phyloP scores from a whole-genome alignment of 208 protist species.

The Herpetomonas tarakana region DNA sequence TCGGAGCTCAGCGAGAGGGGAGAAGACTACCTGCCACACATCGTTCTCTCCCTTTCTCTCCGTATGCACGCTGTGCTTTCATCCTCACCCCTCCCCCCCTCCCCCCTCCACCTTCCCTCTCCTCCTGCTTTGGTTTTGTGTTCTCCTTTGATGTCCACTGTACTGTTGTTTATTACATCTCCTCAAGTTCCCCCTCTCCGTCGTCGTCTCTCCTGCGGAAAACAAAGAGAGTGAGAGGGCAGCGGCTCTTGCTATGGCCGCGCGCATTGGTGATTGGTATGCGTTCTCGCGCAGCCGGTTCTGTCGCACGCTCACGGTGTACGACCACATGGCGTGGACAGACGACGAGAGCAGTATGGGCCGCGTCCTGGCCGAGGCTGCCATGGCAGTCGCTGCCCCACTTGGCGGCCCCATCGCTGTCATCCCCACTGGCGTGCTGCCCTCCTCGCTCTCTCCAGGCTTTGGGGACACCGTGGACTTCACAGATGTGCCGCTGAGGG shows the following conservation, averaged over 20 bases:
- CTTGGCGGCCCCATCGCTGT: constrained; percentile 41
- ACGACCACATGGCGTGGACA: constrained; percentile 29
- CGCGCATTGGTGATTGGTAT: constrained; percentile 49
- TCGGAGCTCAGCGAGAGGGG: too few species aligned
- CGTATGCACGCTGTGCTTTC: too few species aligned
- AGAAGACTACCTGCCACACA: neutral
- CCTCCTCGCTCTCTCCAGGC: neutral
- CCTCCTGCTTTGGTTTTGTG: too few species aligned
- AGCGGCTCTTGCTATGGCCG: constrained; percentile 23
- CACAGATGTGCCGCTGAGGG: too few species aligned
- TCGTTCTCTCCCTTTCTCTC: neutral
- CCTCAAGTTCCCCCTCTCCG: too few species aligned
- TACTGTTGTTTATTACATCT: too few species aligned
- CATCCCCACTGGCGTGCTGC: constrained; percentile 3
- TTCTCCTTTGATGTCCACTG: too few species aligned
- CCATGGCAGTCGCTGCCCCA: constrained; percentile 16
- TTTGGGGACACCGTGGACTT: too few species aligned
- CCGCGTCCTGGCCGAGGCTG: constrained; percentile 2
- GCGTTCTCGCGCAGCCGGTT: constrained; percentile 35
- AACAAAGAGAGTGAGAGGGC: neutral
- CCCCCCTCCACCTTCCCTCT: too few species aligned
- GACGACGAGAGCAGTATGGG: neutral
- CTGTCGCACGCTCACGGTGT: constrained; percentile 35
- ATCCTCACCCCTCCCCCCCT: too few species aligned
- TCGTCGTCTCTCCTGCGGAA: too few species aligned